These are phyloP conservation scores for Trichosporon asahii DNA, from an alignment of 1,284 basidiomycete genomes.

Conservation along the genomic window DNA sequence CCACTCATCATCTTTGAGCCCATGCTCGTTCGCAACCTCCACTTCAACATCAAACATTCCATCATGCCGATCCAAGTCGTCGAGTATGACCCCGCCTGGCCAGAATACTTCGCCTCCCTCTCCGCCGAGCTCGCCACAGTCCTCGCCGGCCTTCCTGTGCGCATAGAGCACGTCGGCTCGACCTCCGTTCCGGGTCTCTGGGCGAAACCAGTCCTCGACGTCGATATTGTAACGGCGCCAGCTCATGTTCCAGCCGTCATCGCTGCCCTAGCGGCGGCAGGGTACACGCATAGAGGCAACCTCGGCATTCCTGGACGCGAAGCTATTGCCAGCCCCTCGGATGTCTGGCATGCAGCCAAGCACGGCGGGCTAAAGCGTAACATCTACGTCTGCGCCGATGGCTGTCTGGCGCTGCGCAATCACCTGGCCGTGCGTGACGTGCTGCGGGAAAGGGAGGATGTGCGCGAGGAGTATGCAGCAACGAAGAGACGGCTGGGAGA, in stretches of 20 bases:
- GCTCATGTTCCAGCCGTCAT: conserved; percentile 12
- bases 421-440: conserved; percentile 24
- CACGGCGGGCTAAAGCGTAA: not conserved
- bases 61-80: conserved; percentile 9
- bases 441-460: conserved; percentile 13
- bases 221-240: conserved; percentile 27
- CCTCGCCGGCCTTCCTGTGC: not conserved
- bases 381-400: conserved; percentile 14
- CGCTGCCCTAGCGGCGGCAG: not conserved
- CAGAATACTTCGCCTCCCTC: conserved; percentile 13
- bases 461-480: conserved; percentile 23
- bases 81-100: conserved; percentile 26
- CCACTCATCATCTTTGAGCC: not conserved
- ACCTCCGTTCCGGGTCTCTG: conserved; percentile 28
- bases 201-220: conserved; percentile 30
- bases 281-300: conserved; percentile 15
- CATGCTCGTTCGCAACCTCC: not conserved
- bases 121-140: conserved; percentile 11
- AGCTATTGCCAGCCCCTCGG: not conserved
- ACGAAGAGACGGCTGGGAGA: not conserved
- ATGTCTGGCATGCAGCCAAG: not conserved
- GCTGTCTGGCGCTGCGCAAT: conserved; percentile 14
- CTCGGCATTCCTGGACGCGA: conserved; percentile 11
- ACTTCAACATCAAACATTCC: not conserved
- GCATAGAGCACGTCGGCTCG: conserved; percentile 30